A percentile compares a stretch with the other conserved stretches of the same genome.
Evolutionary conservation across 2,329 filamentous ascomycete species (phyloP).

Genomic region (Aspergillus texensis): DNA sequence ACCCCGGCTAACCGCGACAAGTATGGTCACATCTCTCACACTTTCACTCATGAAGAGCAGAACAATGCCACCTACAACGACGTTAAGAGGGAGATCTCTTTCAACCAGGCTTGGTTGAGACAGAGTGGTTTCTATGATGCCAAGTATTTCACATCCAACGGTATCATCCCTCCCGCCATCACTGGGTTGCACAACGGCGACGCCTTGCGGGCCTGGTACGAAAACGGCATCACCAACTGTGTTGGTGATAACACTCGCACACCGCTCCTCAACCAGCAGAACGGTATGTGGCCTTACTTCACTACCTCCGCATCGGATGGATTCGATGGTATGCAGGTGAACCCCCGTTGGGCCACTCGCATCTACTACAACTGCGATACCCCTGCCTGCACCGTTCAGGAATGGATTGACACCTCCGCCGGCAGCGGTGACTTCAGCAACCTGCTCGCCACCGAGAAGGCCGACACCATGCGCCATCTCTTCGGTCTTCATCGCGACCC

Average conservation of each 20-base stretch:
- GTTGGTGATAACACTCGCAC: constrained; percentile 67
- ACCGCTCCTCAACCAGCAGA: constrained; percentile 55
- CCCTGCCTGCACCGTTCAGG: constrained; percentile 57
- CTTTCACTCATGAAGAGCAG: constrained; percentile 62
- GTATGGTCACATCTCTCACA: constrained; percentile 64
- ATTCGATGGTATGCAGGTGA: constrained; percentile 58
- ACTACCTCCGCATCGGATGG: constrained; percentile 56
- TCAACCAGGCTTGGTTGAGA: constrained; percentile 62
- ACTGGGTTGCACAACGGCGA: constrained; percentile 68
- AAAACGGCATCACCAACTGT: constrained; percentile 61
- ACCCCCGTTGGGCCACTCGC: constrained; percentile 63
- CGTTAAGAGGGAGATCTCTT: constrained; percentile 59
- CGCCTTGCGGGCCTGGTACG: constrained; percentile 60
- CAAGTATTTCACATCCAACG: constrained; percentile 53
- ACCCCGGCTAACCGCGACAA: constrained; percentile 53
- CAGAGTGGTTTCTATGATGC: constrained; percentile 54
- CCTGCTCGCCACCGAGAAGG: constrained; percentile 55
- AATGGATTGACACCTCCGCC: constrained; percentile 63
- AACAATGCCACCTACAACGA: constrained; percentile 64
- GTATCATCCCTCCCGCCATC: constrained; percentile 65
- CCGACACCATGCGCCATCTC: constrained; percentile 59
- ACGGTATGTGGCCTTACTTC: constrained; percentile 58
- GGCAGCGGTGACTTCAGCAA: constrained; percentile 57
- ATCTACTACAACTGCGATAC: constrained; percentile 68
- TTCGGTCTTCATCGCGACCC: constrained; percentile 58